These are phyloP conservation scores for Trichoderma atroviride DNA, from an alignment of 2,329 filamentous ascomycete genomes.

Conservation along the genomic window DNA sequence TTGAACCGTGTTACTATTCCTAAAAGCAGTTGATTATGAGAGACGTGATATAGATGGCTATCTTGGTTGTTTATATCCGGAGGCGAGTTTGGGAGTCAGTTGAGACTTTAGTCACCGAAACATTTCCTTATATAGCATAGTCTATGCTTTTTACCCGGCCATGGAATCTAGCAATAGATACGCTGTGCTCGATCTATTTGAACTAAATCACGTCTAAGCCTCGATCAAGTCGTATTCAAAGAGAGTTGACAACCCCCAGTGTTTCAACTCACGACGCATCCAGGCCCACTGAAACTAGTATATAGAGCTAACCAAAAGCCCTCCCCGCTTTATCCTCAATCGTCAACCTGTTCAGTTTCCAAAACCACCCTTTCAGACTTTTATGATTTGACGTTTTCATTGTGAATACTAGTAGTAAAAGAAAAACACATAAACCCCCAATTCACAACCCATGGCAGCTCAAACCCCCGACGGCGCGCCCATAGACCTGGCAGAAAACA, in stretches of 20 bases:
- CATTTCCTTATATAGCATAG: background rate
- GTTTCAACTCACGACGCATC: background rate
- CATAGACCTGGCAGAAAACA: constrained; percentile 50
- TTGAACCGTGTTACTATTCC: background rate
- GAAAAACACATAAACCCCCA: background rate
- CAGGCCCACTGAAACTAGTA: background rate
- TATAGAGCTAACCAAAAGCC: background rate
- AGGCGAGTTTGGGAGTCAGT: background rate
- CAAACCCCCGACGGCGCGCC: constrained; percentile 26
- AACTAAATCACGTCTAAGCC: background rate
- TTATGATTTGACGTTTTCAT: background rate
- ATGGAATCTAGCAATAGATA: background rate
- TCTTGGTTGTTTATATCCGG: background rate
- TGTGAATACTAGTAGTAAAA: background rate
- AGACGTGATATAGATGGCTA: background rate
- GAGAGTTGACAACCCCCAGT: background rate
- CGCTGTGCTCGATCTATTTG: background rate
- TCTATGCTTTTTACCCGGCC: background rate
- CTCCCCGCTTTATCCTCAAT: constrained; percentile 1
- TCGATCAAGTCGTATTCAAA: background rate
- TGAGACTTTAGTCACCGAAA: background rate
- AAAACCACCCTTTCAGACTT: background rate
- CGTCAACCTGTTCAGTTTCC: background rate
- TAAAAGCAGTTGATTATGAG: background rate
- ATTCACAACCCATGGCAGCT: constrained; percentile 5